Conservation (phyloP, 805 yeast species). For the Nakazawaea populi region DNA sequence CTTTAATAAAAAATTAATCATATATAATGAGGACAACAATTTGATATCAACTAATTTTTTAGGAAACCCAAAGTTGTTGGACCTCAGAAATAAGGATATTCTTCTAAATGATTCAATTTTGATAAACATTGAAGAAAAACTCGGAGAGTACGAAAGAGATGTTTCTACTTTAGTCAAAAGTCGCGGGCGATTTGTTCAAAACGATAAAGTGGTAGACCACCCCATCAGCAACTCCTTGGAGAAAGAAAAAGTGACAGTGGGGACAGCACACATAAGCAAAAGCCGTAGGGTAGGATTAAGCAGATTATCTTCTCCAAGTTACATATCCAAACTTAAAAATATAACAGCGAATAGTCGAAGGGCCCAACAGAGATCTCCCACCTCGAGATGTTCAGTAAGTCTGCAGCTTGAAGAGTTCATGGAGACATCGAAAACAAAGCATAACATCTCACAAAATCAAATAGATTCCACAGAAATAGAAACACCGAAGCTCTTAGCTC, state of each 20-base stretch:
- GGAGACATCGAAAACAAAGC: too few relatives aligned
- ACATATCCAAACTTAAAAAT: background rate
- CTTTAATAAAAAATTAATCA: slow-evolving; percentile 41
- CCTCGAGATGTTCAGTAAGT: background rate
- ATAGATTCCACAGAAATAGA: too few relatives aligned
- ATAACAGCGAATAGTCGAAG: background rate
- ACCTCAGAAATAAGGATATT: slow-evolving; percentile 16
- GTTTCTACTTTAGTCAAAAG: slow-evolving; percentile 20
- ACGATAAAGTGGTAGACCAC: background rate
- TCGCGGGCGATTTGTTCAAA: background rate
- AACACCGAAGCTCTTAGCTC: background rate
- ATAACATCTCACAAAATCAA: background rate
- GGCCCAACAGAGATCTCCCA: background rate
- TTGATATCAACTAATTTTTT: slow-evolving; percentile 25
- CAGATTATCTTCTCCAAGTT: slow-evolving; percentile 1
- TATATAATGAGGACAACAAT: slow-evolving; percentile 27
- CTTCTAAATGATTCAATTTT: slow-evolving; percentile 20
- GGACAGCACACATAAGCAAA: background rate
- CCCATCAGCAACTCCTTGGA: background rate
- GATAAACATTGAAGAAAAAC: slow-evolving; percentile 24
- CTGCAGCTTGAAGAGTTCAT: background rate
- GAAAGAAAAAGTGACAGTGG: background rate
- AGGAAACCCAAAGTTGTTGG: slow-evolving; percentile 17
- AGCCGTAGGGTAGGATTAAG: slow-evolving; percentile 5
- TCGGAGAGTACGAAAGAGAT: slow-evolving; percentile 33